Base-by-base conservation (phyloP, 306 rosid genomes). In the Vigna nakashimae region DNA sequence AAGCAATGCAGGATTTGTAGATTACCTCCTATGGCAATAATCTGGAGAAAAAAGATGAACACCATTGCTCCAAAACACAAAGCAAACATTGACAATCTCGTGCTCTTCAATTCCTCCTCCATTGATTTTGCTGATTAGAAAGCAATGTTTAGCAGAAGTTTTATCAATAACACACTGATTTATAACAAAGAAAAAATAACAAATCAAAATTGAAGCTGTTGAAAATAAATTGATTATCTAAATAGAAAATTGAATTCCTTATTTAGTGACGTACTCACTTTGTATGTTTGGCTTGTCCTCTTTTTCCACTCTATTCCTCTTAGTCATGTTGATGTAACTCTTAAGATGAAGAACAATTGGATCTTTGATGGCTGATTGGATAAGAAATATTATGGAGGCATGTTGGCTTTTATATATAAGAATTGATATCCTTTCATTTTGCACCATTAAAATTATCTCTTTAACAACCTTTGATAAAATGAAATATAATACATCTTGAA, bases 11-110 rank as follows among this genome's bases (percentile, higher is more conserved):
- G 40, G 0, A 15, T 43, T 40, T 50, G 18, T 68, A 40, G 12
- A 9, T 80, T 80, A 83, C 86, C 83, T 73, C 8, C 59, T 7
- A 79, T 13, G 4, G 51, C 20, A 51, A 18, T 12, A 52, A 69
- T 43, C 20, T 83, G 83, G 57, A 74, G 18, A 17, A 60, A 15
- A 73, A 79, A 73, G 56, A 78, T 58, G 83, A 83, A 51, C 26
- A 16, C 32, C 45, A 74, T 45, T 6, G 32, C 20, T 0, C 46
- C 66, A 59, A 83, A 30, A 45, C 62, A 67, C 30, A 65, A 10
- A 9, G 69, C 74, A 4, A 62, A 51, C 30, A 18, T 67, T 42
- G 68, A 16, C 18, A 60, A 42, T 30, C 49, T 67, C 20, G 60
- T 4, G n/a, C 36, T 51, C 74, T 66, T 83, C 1, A 11, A 4